Evolutionary conservation across 208 protist genomes (phyloP).

Genomic region (Crithidia mellificae): DNA sequence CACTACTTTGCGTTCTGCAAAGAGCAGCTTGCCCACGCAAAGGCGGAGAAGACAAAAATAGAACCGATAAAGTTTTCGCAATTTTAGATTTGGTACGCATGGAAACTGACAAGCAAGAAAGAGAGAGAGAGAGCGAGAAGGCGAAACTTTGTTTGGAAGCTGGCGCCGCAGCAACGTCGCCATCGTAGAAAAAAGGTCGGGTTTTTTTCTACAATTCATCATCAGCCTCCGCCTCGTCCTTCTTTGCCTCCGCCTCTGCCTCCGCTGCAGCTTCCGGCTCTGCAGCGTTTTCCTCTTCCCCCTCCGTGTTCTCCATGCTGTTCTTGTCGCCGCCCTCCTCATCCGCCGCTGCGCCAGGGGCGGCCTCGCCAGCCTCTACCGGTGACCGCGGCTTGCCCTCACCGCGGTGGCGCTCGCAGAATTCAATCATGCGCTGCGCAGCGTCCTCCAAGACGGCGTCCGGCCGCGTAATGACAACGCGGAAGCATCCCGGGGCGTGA

Average conservation of each 20-base stretch:
- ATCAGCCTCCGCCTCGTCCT: not conserved
- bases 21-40: too few species aligned
- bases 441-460: slow-evolving; percentile 69
- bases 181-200: not conserved
- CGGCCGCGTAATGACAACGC: slow-evolving; percentile 78
- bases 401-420: slow-evolving; percentile 53
- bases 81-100: too few species aligned
- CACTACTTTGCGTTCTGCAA: too few species aligned
- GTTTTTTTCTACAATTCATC: slow-evolving; percentile 1
- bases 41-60: too few species aligned
- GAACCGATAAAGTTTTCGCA: too few species aligned
- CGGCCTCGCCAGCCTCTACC: not conserved
- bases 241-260: not conserved
- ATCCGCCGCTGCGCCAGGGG: not conserved
- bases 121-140: too few species aligned
- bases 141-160: too few species aligned
- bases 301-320: not conserved
- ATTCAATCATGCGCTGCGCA: slow-evolving; percentile 67
- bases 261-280: not conserved
- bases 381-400: slow-evolving; percentile 6
- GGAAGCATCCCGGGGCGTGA: slow-evolving; percentile 52
- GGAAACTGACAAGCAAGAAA: too few species aligned
- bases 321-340: too few species aligned
- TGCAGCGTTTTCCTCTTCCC: too few species aligned
- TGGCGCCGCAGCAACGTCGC: not conserved